Percentiles rank a stretch among this genome's conserved stretches.
These are phyloP conservation scores for Physcomitrellopsis africana DNA, from an alignment of 225 moss, liverwort and hornwort genomes.

Conservation along the genomic window DNA sequence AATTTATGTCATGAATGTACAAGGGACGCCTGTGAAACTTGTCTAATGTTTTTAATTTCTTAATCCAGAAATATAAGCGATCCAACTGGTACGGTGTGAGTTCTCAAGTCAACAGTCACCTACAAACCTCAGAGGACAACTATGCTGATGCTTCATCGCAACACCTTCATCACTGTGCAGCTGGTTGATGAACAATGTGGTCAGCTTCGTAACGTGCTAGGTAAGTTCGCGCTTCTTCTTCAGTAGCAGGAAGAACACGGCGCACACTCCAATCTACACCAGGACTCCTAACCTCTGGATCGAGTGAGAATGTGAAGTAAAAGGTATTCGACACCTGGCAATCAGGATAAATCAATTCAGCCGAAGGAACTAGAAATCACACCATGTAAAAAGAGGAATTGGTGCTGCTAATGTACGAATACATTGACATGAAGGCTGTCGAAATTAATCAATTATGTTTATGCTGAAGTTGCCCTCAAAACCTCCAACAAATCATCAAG, in stretches of 20 bases:
- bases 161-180: slow-evolving; percentile 10
- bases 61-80: too few species aligned
- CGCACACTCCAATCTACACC: slow-evolving; percentile 54
- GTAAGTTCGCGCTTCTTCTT: slow-evolving; percentile 85
- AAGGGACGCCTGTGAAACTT: too few species aligned
- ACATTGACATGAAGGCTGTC: background rate
- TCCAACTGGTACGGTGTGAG: too few species aligned
- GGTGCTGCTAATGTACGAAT: background rate
- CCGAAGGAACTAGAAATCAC: background rate
- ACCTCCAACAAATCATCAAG: slow-evolving; percentile 3
- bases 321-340: slow-evolving; percentile 91
- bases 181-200: slow-evolving; percentile 50
- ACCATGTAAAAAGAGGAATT: background rate
- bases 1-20: too few species aligned
- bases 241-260: slow-evolving; percentile 79
- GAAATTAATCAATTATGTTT: background rate
- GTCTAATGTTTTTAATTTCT: too few species aligned
- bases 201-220: slow-evolving; percentile 83
- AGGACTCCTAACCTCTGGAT: slow-evolving; percentile 49
- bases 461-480: background rate
- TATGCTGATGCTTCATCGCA: background rate
- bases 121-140: slow-evolving; percentile 3
- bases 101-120: background rate
- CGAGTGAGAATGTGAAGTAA: slow-evolving; percentile 87
- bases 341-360: slow-evolving; percentile 18